Evolutionary conservation across 1,284 basidiomycete species (phyloP).

Genomic region (Cryptococcus sp.): DNA sequence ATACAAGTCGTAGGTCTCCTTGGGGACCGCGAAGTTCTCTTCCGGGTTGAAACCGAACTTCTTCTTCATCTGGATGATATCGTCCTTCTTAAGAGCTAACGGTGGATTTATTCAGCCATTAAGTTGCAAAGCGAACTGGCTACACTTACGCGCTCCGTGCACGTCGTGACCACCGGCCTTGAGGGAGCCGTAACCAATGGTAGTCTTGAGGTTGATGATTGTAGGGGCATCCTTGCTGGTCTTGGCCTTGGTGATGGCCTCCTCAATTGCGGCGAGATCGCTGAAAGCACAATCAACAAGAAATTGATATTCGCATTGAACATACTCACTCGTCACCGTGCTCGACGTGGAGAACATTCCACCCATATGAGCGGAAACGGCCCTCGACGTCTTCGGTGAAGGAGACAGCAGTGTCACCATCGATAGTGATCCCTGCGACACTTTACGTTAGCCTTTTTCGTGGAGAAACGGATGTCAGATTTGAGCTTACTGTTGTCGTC

Average conservation of each 20-base stretch:
- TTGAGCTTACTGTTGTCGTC: constrained; percentile 74
- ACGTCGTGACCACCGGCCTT: constrained; percentile 89
- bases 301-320: background rate
- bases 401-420: constrained; percentile 85
- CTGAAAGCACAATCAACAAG: constrained; percentile 50
- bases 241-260: constrained; percentile 76
- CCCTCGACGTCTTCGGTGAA: constrained; percentile 93
- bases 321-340: constrained; percentile 73
- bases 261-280: constrained; percentile 76
- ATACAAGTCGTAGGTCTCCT: constrained; percentile 73
- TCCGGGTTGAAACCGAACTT: constrained; percentile 83
- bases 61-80: constrained; percentile 79
- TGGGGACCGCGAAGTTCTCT: constrained; percentile 75
- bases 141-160: constrained; percentile 79
- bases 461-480: background rate
- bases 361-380: constrained; percentile 87
- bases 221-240: constrained; percentile 80
- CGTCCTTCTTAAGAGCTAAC: constrained; percentile 86
- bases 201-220: constrained; percentile 81
- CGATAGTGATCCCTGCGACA: constrained; percentile 84
- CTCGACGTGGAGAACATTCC: constrained; percentile 85
- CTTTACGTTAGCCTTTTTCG: background rate
- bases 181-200: constrained; percentile 91
- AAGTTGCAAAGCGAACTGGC: background rate
- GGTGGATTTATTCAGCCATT: too few species aligned